phyloP scores from a whole-genome alignment of 2,329 filamentous ascomycete genomes.

The Ceratocystis destructans region DNA sequence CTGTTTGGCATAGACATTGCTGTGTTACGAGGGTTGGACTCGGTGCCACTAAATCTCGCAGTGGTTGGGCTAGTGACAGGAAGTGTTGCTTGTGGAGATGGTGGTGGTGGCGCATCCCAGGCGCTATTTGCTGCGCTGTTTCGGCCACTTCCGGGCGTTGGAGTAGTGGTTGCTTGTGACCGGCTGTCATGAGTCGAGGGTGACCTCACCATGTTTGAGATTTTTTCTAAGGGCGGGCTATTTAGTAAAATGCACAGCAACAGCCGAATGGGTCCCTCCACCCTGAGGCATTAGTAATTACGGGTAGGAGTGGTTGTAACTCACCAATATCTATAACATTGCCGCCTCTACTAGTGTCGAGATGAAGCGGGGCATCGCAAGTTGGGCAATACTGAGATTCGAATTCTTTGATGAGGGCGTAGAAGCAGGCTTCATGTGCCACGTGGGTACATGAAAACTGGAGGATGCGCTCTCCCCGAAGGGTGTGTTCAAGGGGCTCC shows the following conservation, averaged over 20 bases:
- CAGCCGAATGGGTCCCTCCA: neutral
- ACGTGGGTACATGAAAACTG: slow-evolving; percentile 97
- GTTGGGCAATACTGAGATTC: slow-evolving; percentile 89
- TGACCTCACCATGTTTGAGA: slow-evolving; percentile 82
- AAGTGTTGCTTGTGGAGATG: slow-evolving; percentile 22
- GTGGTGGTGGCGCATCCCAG: slow-evolving; percentile 41
- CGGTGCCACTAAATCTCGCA: slow-evolving; percentile 40
- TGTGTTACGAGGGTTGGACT: slow-evolving; percentile 29
- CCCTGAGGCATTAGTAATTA: neutral
- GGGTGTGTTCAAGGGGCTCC: slow-evolving; percentile 87
- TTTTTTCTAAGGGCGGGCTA: slow-evolving; percentile 54
- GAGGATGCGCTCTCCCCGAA: slow-evolving; percentile 83
- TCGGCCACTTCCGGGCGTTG: slow-evolving; percentile 38
- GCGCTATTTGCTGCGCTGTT: slow-evolving; percentile 23
- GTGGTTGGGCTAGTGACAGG: slow-evolving; percentile 25
- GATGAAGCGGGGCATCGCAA: slow-evolving; percentile 78
- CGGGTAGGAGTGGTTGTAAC: slow-evolving; percentile 19
- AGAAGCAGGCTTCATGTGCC: slow-evolving; percentile 95
- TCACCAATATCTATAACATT: slow-evolving; percentile 85
- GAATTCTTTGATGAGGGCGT: slow-evolving; percentile 92
- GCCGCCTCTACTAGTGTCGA: slow-evolving; percentile 84
- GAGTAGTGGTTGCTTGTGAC: slow-evolving; percentile 38
- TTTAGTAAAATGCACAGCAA: slow-evolving; percentile 21
- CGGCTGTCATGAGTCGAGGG: slow-evolving; percentile 54
- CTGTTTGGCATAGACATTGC: slow-evolving; percentile 28